Conservation (phyloP, 1,284 basidiomycete genomes). For the Ceratobasidium sp. region DNA sequence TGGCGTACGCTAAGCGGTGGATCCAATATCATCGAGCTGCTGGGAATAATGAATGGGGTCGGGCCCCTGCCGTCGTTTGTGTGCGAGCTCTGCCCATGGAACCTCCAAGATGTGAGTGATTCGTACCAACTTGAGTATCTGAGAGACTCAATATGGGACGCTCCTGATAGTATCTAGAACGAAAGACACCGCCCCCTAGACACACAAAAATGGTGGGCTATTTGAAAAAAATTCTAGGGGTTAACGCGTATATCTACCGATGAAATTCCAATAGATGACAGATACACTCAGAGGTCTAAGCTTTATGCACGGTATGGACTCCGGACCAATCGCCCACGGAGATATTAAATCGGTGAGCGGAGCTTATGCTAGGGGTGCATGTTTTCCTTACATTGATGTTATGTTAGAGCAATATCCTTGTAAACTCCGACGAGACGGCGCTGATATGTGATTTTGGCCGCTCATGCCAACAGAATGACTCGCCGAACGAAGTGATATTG, state of each 20-base stretch:
- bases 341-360: constrained; percentile 21
- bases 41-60: constrained; percentile 14
- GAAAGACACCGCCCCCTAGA: constrained; percentile 17
- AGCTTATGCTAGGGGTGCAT: not conserved
- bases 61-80: constrained; percentile 17
- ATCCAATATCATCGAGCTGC: constrained; percentile 15
- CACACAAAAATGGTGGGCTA: constrained; percentile 7
- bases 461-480: constrained; percentile 5
- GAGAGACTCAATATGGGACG: too few species aligned
- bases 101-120: constrained; percentile 11
- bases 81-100: constrained; percentile 12
- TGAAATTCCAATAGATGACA: constrained; percentile 11
- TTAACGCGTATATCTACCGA: not conserved
- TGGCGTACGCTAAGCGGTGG: constrained; percentile 13
- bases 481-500: not conserved
- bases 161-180: constrained; percentile 18
- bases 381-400: not conserved
- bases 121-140: too few species aligned
- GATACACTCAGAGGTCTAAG: constrained; percentile 10
- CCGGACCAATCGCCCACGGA: constrained; percentile 14
- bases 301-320: constrained; percentile 14
- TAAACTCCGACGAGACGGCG: constrained; percentile 23
- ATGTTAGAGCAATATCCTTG: constrained; percentile 18
- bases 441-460: constrained; percentile 37
- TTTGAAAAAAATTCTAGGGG: too few species aligned